A percentile compares a stretch with the other conserved stretches of the same genome.
These are phyloP conservation scores for Mucor mucedo DNA, from an alignment of 371 early-diverging fungal genomes.

Conservation along the genomic window DNA sequence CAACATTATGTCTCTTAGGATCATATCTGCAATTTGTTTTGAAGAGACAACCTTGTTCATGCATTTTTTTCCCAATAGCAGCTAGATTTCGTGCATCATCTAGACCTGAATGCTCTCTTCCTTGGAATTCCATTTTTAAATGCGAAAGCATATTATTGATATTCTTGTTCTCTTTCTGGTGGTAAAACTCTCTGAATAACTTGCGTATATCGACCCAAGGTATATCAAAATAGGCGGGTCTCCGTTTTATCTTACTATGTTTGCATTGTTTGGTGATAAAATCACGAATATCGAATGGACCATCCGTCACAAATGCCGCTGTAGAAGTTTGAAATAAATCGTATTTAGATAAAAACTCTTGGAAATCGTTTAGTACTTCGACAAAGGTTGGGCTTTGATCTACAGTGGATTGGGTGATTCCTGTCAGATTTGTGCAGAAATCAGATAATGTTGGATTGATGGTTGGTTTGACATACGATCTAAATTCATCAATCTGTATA, in stretches of 20 bases:
- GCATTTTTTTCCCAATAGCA: conserved; percentile 55
- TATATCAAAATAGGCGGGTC: conserved; percentile 54
- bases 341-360: conserved; percentile 49
- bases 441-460: conserved; percentile 68
- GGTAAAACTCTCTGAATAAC: conserved; percentile 56
- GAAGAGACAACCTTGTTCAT: conserved; percentile 52
- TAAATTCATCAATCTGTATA: conserved; percentile 70
- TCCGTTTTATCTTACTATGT: conserved; percentile 49
- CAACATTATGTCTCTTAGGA: not conserved
- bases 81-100: conserved; percentile 80
- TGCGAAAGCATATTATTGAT: conserved; percentile 67
- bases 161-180: conserved; percentile 48
- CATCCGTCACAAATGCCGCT: conserved; percentile 63
- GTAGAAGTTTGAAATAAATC: conserved; percentile 56
- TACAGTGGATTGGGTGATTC: conserved; percentile 65
- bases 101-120: conserved; percentile 79
- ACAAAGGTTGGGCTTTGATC: conserved; percentile 63
- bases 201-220: conserved; percentile 72
- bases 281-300: conserved; percentile 85
- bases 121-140: conserved; percentile 67
- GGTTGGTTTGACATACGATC: conserved; percentile 73
- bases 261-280: conserved; percentile 73
- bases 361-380: conserved; percentile 46
- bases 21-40: conserved; percentile 45
- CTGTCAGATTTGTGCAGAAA: conserved; percentile 78